A percentile compares a stretch with the other conserved stretches of the same genome.
These are phyloP conservation scores for Gossypium australe DNA, from an alignment of 345 rosid species.

Conservation along the genomic window DNA sequence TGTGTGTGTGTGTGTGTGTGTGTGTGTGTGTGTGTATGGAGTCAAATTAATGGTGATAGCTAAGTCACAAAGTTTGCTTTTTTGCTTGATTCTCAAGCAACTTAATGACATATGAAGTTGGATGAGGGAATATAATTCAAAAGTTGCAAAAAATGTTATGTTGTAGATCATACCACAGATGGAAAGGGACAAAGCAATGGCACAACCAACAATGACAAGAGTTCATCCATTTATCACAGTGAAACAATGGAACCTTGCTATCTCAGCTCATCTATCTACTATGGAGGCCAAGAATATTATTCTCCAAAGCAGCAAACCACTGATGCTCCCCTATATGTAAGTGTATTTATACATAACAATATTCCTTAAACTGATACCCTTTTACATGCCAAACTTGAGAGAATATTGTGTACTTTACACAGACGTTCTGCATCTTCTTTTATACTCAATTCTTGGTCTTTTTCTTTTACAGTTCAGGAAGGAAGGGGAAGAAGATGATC, in stretches of 20 bases:
- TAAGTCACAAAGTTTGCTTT: neutral
- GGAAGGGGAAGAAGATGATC: slow-evolving; percentile 47
- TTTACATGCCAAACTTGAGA: no score
- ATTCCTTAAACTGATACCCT: no score
- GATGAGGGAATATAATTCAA: no score
- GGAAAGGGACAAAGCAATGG: slow-evolving; percentile 27
- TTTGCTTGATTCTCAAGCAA: neutral
- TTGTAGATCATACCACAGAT: slow-evolving; percentile 5
- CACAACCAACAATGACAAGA: slow-evolving; percentile 27
- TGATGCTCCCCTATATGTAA: slow-evolving; percentile 36
- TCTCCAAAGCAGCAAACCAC: slow-evolving; percentile 42
- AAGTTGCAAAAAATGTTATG: neutral
- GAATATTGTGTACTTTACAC: no score
- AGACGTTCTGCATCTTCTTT: neutral
- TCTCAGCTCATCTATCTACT: slow-evolving; percentile 80
- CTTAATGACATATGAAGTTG: no score
- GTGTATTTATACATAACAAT: neutral
- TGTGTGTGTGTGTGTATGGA: no score
- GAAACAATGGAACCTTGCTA: slow-evolving; percentile 69
- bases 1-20: no score
- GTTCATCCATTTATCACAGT: slow-evolving; percentile 32
- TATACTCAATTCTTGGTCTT: neutral
- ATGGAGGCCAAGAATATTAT: slow-evolving; percentile 92
- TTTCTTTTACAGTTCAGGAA: slow-evolving; percentile 42
- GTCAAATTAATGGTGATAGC: no score